phyloP scores from a whole-genome alignment of 352 stramenopile species.

The Globisporangium spinosum region DNA sequence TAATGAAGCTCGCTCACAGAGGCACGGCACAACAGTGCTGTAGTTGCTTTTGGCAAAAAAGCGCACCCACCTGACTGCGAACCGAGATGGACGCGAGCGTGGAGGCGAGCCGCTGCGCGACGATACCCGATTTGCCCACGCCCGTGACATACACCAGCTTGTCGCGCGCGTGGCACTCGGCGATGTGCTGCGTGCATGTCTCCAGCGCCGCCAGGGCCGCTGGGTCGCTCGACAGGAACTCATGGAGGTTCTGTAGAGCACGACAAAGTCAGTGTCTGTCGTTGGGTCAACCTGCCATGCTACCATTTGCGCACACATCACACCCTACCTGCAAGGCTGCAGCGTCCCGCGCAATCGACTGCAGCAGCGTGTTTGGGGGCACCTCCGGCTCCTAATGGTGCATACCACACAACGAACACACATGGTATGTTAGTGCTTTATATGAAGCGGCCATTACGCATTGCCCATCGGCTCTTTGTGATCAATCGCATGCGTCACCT shows the following conservation, averaged over 20 bases:
- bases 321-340: slow-evolving; percentile 16
- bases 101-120: slow-evolving; percentile 64
- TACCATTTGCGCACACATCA: no score
- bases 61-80: slow-evolving; percentile 45
- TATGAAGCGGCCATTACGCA: neutral
- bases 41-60: neutral
- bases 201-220: slow-evolving; percentile 28
- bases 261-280: neutral
- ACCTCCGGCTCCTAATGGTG: neutral
- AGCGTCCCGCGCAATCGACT: slow-evolving; percentile 19
- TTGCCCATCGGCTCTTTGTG: neutral
- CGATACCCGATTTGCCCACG: slow-evolving; percentile 79
- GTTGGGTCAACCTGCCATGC: neutral
- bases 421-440: neutral
- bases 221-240: slow-evolving; percentile 27
- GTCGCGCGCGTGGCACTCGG: slow-evolving; percentile 43
- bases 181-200: slow-evolving; percentile 27
- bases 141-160: slow-evolving; percentile 61
- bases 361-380: slow-evolving; percentile 10
- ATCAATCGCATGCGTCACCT: neutral
- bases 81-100: slow-evolving; percentile 72
- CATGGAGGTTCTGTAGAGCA: slow-evolving; percentile 36
- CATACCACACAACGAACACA: neutral
- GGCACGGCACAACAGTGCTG: neutral
- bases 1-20: neutral